Evolutionary conservation across 495 filamentous ascomycete species (phyloP).

Genomic region (Amphirosellinia nigrospora): DNA sequence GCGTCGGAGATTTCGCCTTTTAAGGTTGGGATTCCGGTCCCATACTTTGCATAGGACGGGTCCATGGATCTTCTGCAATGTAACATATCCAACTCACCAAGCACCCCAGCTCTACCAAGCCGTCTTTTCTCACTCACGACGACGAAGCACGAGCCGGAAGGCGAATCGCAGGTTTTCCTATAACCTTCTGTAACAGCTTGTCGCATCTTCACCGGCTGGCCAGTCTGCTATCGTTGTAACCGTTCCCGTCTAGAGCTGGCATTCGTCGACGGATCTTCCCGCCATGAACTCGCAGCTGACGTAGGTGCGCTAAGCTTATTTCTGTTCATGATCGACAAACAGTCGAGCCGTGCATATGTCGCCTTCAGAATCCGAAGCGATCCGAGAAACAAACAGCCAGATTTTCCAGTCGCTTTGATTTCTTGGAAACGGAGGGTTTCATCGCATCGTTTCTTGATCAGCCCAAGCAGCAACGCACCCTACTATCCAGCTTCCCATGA

Average conservation of each 20-base stretch:
- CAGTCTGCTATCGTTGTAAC: not conserved
- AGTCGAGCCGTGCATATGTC: slow-evolving; percentile 22
- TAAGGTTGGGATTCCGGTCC: slow-evolving; percentile 11
- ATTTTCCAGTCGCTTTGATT: not conserved
- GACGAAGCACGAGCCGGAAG: not conserved
- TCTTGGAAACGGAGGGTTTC: slow-evolving; percentile 14
- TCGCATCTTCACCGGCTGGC: not conserved
- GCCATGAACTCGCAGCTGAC: slow-evolving; percentile 22
- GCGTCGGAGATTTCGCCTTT: slow-evolving; percentile 24
- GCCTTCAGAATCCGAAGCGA: not conserved
- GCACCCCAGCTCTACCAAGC: slow-evolving; percentile 14
- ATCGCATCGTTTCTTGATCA: slow-evolving; percentile 22
- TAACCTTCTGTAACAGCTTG: not conserved
- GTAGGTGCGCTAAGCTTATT: slow-evolving; percentile 22
- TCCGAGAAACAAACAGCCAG: not conserved
- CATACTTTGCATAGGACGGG: slow-evolving; percentile 3
- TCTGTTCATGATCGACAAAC: slow-evolving; percentile 17
- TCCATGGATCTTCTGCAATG: slow-evolving; percentile 21
- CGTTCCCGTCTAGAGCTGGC: not conserved
- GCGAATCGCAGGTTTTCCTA: not conserved
- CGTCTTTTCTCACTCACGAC: not conserved
- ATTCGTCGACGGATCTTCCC: slow-evolving; percentile 24
- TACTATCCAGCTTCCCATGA: slow-evolving; percentile 4
- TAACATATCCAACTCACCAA: slow-evolving; percentile 24
- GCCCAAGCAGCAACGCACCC: not conserved